phyloP scores from a whole-genome alignment of 768 basidiomycete genomes.

The Suillus subluteus region DNA sequence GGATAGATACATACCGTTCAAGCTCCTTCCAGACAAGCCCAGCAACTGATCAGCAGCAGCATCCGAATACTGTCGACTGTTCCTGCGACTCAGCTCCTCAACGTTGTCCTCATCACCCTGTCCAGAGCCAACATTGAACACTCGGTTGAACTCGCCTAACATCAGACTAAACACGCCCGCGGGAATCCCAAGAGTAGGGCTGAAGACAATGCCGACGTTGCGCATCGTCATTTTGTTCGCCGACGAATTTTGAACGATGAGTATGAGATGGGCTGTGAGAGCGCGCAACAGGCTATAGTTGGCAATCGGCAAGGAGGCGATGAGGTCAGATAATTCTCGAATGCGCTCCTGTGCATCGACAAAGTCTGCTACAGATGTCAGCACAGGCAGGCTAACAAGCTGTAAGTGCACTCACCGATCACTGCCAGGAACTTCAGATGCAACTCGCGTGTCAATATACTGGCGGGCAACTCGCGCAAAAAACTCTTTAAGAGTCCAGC shows the following conservation, averaged over 20 bases:
- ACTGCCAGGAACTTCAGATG: conserved; percentile 91
- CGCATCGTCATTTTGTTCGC: conserved; percentile 99
- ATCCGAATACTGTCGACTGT: conserved; percentile 83
- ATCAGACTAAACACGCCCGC: conserved; percentile 95
- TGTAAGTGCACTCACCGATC: conserved; percentile 68
- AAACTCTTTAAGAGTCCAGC: conserved; percentile 93
- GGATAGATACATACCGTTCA: conserved; percentile 56
- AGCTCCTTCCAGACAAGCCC: conserved; percentile 70
- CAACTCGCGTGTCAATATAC: conserved; percentile 89
- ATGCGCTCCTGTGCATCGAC: conserved; percentile 89
- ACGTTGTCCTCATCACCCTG: conserved; percentile 31
- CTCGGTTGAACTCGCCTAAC: conserved; percentile 90
- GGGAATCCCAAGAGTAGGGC: conserved; percentile 97
- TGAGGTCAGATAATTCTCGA: conserved; percentile 81
- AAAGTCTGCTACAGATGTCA: conserved; percentile 62
- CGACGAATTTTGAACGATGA: conserved; percentile 88
- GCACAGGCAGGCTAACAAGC: conserved; percentile 13
- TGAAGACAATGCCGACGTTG: conserved; percentile 98
- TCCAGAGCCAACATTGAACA: conserved; percentile 78
- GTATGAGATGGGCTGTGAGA: conserved; percentile 91
- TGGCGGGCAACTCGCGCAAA: conserved; percentile 90
- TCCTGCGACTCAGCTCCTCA: conserved; percentile 62
- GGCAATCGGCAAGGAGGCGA: conserved; percentile 83
- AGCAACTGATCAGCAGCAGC: conserved; percentile 83
- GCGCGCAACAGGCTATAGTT: conserved; percentile 96